Evolutionary conservation across 192 early-diverging fungal species (phyloP).

Genomic region (Nowakowskiella sp.): DNA sequence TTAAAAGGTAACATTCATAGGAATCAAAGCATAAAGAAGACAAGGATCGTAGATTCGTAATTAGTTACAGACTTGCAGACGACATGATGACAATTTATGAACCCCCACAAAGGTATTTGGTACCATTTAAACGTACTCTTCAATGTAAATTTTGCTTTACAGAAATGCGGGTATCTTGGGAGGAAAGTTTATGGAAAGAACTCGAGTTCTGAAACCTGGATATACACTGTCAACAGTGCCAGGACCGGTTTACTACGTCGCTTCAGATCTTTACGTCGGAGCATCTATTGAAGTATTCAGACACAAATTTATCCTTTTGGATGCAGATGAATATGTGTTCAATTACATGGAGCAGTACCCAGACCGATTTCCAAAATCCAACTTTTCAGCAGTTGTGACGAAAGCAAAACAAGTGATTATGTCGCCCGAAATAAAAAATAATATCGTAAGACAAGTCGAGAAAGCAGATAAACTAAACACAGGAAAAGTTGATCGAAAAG

Average conservation of each 20-base stretch:
- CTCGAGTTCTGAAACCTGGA: slow-evolving; percentile 46
- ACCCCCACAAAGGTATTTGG: slow-evolving; percentile 46
- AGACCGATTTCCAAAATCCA: slow-evolving; percentile 15
- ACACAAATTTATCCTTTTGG: slow-evolving; percentile 46
- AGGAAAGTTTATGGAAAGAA: slow-evolving; percentile 58
- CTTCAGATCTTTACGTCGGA: slow-evolving; percentile 44
- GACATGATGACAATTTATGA: slow-evolving; percentile 62
- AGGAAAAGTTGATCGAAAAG: slow-evolving; percentile 28
- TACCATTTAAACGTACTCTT: slow-evolving; percentile 4
- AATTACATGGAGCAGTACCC: slow-evolving; percentile 38
- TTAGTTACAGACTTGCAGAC: slow-evolving; percentile 51
- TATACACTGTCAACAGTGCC: slow-evolving; percentile 24
- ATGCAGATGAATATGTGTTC: slow-evolving; percentile 60
- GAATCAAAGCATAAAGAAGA: slow-evolving; percentile 58
- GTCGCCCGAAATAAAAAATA: neutral
- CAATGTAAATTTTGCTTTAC: neutral
- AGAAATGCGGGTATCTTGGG: slow-evolving; percentile 54
- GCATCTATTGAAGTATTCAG: slow-evolving; percentile 37
- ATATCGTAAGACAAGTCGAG: slow-evolving; percentile 4
- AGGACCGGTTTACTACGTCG: slow-evolving; percentile 46
- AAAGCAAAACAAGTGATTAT: slow-evolving; percentile 11
- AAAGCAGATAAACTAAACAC: slow-evolving; percentile 6
- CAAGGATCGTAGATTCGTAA: slow-evolving; percentile 47
- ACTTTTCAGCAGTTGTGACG: slow-evolving; percentile 14
- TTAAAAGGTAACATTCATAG: slow-evolving; percentile 18